Base-by-base conservation (phyloP, 2,329 filamentous ascomycete genomes). In the Exophiala phaeomuriformis region DNA sequence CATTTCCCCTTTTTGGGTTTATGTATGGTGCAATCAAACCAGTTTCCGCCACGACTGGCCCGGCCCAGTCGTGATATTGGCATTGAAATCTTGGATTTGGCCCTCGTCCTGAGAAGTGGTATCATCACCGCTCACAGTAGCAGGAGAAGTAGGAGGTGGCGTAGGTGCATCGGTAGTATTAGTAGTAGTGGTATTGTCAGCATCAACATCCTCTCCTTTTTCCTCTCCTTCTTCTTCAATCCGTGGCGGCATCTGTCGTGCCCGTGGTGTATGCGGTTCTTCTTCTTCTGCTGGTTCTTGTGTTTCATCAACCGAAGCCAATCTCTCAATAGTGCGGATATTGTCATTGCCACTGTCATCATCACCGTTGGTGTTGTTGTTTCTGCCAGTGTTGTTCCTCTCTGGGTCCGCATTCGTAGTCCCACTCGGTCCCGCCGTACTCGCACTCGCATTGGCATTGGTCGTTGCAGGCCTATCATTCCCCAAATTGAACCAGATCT, bases 401-500 rank as follows among this genome's bases (percentile, higher is more conserved):
- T 5, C 5, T 12, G 9, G 19, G 10, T 39, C 36, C 9, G 9
- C 36, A 12, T 39, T 8, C 36, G 10, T 39, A 39, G 10, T 39
- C 36, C 6, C 10, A 5, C 10, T 39, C 6, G 19, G 5, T 39
- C 9, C 36, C 36, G 36, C 19, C 36, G 39, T 9, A 41, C 9
- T 28, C 4, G 4, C 39, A 27, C 28, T 41, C 12, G 4, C 12
- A 27, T 27, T 27, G n/a, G 12, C 39, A 41, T 12, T n/a, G 6
- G 36, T 12, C 10, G 10, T 39, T 39, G 33, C 10, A 35, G 5
- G 5, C 33, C 33, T 35, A 6, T 35, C 33, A 35, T 4, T 52
- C 41, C 55, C 55, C 44, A 57, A 28, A 6, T 31, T 43, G 42
- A 52, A 68, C 54, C 57, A 59, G 28, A 41, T 53, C 49, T 59